These are phyloP conservation scores for Aspergillus tubingensis DNA, from an alignment of 2,329 filamentous ascomycete species.

Conservation along the genomic window DNA sequence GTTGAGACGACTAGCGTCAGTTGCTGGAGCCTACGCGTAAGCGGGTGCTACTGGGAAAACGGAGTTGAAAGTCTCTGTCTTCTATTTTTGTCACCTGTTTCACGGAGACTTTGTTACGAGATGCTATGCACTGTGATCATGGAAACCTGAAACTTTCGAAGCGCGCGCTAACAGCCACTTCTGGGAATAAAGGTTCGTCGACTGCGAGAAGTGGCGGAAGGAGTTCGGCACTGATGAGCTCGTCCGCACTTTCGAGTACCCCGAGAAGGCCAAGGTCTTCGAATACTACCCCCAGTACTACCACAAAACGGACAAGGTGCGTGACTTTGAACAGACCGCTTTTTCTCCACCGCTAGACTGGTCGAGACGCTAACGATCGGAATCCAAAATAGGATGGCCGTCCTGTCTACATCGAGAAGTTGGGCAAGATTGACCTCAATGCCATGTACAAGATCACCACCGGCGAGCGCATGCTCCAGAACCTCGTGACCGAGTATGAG, in stretches of 20 bases:
- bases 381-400: conserved; percentile 72
- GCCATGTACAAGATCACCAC: conserved; percentile 93
- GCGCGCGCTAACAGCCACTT: conserved; percentile 4
- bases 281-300: conserved; percentile 98
- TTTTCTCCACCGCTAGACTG: neutral
- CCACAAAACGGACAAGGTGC: conserved; percentile 71
- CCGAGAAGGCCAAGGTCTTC: conserved; percentile 79
- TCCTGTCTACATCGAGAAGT: conserved; percentile 94
- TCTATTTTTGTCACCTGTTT: neutral
- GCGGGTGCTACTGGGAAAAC: neutral
- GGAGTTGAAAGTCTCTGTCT: neutral
- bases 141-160: neutral
- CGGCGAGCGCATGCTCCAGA: conserved; percentile 89
- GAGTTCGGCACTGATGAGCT: conserved; percentile 82
- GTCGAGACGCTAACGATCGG: conserved; percentile 10
- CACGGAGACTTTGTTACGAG: neutral
- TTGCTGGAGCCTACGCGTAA: neutral
- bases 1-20: neutral
- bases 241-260: conserved; percentile 79
- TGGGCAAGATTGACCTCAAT: conserved; percentile 87
- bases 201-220: conserved; percentile 87
- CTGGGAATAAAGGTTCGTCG: conserved; percentile 70
- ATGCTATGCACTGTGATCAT: neutral
- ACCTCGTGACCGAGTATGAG: conserved; percentile 97
- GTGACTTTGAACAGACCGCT: conserved; percentile 12